phyloP scores from a whole-genome alignment of 2,329 filamentous ascomycete genomes.

The Xylariaceae sp. region DNA sequence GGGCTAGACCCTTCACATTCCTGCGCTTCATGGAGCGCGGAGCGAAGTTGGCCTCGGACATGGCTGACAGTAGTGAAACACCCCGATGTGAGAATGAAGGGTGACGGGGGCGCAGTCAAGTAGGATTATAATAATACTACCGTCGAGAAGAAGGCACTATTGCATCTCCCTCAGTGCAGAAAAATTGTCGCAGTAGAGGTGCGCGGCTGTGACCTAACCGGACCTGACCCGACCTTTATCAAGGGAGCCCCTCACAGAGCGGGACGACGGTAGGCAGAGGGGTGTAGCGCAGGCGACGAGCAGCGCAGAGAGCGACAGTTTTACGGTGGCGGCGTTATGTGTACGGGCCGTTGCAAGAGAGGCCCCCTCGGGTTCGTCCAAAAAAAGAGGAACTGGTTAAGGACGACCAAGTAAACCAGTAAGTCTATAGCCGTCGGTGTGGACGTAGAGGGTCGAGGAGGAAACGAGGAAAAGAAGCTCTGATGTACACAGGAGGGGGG shows the following conservation, averaged over 20 bases:
- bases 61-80: constrained; percentile 35
- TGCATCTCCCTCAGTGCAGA: constrained; percentile 15
- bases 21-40: constrained; percentile 93
- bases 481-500: constrained; percentile 5
- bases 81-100: constrained; percentile 2
- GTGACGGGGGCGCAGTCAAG: constrained; percentile 6
- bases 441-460: neutral
- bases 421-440: constrained; percentile 9
- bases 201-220: constrained; percentile 16
- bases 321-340: neutral
- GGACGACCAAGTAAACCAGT: neutral
- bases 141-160: constrained; percentile 8
- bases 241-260: constrained; percentile 25
- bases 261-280: constrained; percentile 13
- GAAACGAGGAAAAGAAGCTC: constrained; percentile 8
- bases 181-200: constrained; percentile 7
- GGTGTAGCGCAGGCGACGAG: constrained; percentile 8
- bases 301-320: constrained; percentile 6
- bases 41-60: constrained; percentile 57
- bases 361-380: constrained; percentile 1
- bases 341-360: neutral
- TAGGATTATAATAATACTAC: constrained; percentile 1
- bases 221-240: constrained; percentile 7
- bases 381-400: constrained; percentile 1
- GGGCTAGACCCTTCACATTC: constrained; percentile 93